Percentiles rank a stretch among this genome's conserved stretches.
These are phyloP conservation scores for Ceratocystis destructans DNA, from an alignment of 2,329 filamentous ascomycete species.

Conservation along the genomic window DNA sequence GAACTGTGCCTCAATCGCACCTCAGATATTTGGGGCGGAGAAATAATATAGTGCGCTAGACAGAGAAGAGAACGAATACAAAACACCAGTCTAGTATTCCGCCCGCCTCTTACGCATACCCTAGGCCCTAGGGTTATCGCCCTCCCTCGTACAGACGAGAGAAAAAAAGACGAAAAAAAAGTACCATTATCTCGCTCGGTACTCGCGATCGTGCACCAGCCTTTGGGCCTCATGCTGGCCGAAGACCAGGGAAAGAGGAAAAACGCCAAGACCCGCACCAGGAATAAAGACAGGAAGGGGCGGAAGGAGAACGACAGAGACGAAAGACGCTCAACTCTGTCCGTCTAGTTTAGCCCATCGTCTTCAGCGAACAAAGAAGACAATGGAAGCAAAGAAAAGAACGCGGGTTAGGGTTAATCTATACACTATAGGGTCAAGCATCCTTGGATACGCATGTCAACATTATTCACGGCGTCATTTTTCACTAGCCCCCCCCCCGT, in stretches of 20 bases:
- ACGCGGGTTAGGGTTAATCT: not conserved
- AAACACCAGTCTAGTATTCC: no score
- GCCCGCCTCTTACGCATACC: not conserved
- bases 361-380: not conserved
- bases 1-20: no score
- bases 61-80: no score
- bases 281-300: not conserved
- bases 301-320: not conserved
- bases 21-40: no score
- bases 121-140: not conserved
- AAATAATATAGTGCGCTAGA: no score
- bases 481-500: no score
- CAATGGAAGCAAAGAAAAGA: not conserved
- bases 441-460: no score
- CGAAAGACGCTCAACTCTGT: not conserved
- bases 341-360: no score
- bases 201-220: not conserved
- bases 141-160: not conserved
- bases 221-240: not conserved
- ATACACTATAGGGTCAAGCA: no score
- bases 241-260: not conserved
- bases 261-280: not conserved
- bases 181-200: constrained; percentile 3
- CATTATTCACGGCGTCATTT: no score
- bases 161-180: not conserved